Base-by-base conservation (phyloP, 2,329 filamentous ascomycete genomes). In the Ophiostoma australiae region DNA sequence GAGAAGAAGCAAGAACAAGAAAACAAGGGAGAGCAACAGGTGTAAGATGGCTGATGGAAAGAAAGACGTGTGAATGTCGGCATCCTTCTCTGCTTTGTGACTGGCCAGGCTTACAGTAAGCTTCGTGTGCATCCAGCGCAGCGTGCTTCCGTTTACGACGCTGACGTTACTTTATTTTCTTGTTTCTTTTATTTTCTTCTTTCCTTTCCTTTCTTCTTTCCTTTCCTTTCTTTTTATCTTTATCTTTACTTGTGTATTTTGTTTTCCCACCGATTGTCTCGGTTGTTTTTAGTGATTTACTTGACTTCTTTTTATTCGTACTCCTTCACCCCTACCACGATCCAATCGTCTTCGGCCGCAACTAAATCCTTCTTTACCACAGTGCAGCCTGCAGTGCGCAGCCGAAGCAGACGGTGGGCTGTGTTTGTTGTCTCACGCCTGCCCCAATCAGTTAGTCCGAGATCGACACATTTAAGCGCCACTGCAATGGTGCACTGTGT, bases 221-320 rank as follows among this genome's bases (percentile, higher is more conserved):
- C 37, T 63, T 33, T 39, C 72, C 6, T 72, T 70, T 27, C 27
- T 70, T 13, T 73, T 67, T 37, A 37, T n/a, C n/a, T n/a, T n/a
- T 41, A 41, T 41, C 39, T 41, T 41, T 41, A 41, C n/a, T n/a
- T n/a, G n/a, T n/a, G n/a, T n/a, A n/a, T n/a, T n/a, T n/a, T 15
- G 15, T 41, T 41, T 6, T 41, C 2, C 10, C 15, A 41, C 39
- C 37, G 37, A 39, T 8, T 39, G 37, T 1, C 6, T 39, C 37
- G 37, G 27, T 31, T 48, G 17, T 20, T 20, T 4, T 20, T 6
- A n/a, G n/a, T 11, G 3, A 20, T 48, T 17, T 17, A 20, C 13
- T 48, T 48, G 13, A 48, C 1, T 48, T 11, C 3, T 17, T 39
- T 11, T 39, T 39, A 15, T 41, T 41, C 11, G 39, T 13, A 41